A percentile compares a stretch with the other conserved stretches of the same genome.
phyloP scores from a whole-genome alignment of 1,284 basidiomycete species.

The Exsudoporus floridanus region DNA sequence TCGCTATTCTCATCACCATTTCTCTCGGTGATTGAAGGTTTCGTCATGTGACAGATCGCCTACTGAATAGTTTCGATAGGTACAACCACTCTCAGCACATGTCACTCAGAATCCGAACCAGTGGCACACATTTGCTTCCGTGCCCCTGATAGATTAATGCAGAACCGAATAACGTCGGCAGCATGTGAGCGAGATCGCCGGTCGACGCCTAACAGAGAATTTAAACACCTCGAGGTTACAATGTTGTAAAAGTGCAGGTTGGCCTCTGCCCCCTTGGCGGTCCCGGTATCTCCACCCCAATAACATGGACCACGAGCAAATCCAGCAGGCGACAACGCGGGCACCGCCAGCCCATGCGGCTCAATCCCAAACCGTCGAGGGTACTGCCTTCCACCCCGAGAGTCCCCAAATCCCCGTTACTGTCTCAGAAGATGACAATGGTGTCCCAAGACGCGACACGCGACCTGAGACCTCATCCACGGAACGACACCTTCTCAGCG shows the following conservation, averaged over 20 bases:
- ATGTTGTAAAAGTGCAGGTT: neutral
- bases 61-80: neutral
- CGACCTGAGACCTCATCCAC: conserved; percentile 10
- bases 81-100: neutral
- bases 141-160: neutral
- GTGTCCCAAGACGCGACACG: neutral
- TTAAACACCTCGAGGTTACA: conserved; percentile 1
- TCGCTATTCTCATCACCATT: neutral
- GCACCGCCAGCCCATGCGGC: neutral
- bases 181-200: neutral
- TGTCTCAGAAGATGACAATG: neutral
- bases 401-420: neutral
- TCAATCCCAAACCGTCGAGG: neutral
- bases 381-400: neutral
- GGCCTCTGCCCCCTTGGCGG: neutral
- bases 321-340: neutral
- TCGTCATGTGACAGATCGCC: neutral
- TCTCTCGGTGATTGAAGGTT: neutral
- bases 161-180: conserved; percentile 12
- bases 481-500: conserved; percentile 8
- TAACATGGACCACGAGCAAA: conserved; percentile 17
- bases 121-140: neutral
- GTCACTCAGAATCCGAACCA: too few species aligned
- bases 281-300: neutral
- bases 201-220: neutral